phyloP scores from a whole-genome alignment of 2,329 filamentous ascomycete genomes.

The Seiridium cupressi region DNA sequence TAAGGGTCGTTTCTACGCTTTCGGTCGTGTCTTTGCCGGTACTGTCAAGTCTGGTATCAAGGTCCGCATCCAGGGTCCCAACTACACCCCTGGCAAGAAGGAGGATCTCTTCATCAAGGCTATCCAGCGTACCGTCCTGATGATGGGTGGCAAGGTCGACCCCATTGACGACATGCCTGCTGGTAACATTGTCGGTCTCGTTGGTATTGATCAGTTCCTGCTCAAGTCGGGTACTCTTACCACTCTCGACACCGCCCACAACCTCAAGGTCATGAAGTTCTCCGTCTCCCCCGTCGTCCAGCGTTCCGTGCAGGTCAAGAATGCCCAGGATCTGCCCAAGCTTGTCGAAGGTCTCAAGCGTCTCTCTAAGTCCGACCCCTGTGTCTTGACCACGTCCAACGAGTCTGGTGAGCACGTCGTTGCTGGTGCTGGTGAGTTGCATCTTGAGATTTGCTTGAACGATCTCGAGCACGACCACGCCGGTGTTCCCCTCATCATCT shows the following conservation, averaged over 20 bases:
- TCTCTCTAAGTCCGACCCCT: conserved; percentile 99
- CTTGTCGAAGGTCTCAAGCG: conserved; percentile 99
- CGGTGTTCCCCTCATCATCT: conserved; percentile 95
- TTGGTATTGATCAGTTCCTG: conserved; percentile 99
- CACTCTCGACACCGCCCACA: conserved; percentile 96
- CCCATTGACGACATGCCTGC: conserved; percentile 98
- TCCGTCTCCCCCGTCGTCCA: conserved; percentile 98
- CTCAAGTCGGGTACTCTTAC: conserved; percentile 99
- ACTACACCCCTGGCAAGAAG: conserved; percentile 98
- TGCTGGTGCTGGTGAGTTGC: conserved; percentile 97
- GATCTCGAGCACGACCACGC: conserved; percentile 99
- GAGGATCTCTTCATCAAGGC: conserved; percentile 99
- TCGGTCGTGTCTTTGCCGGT: conserved; percentile 99
- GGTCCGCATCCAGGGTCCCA: conserved; percentile 99
- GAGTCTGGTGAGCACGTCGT: conserved; percentile 98
- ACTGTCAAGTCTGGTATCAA: conserved; percentile 97
- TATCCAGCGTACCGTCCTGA: conserved; percentile 98
- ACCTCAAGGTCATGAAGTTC: conserved; percentile 99
- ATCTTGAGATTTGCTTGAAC: conserved; percentile 99
- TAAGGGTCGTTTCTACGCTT: conserved; percentile 99
- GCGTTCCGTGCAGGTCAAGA: conserved; percentile 99
- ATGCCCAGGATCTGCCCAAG: conserved; percentile 99
- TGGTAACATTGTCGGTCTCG: conserved; percentile 99
- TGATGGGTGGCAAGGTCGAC: conserved; percentile 99
- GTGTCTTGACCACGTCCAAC: conserved; percentile 85